phyloP scores from a whole-genome alignment of 2,329 filamentous ascomycete genomes.

The Fusarium staphyleae region DNA sequence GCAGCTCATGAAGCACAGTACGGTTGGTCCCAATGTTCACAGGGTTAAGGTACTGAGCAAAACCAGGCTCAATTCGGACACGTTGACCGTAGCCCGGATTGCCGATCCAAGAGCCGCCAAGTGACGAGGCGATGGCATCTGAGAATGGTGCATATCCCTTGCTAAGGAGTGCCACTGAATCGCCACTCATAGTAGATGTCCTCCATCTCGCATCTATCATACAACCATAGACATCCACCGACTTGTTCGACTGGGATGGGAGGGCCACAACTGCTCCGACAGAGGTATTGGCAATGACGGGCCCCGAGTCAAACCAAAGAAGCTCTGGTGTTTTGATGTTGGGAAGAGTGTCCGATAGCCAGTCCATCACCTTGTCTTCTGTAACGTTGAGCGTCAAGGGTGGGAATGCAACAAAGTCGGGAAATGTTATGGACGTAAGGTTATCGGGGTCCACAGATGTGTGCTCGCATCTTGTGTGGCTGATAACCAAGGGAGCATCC shows the following conservation, averaged over 20 bases:
- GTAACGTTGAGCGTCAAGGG: constrained; percentile 16
- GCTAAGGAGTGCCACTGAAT: constrained; percentile 23
- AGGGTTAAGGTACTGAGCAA: constrained; percentile 28
- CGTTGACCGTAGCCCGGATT: constrained; percentile 20
- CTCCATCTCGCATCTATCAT: constrained; percentile 33
- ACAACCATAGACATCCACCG: constrained; percentile 29
- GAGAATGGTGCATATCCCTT: constrained; percentile 29
- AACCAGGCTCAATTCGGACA: constrained; percentile 23
- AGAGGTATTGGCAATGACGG: constrained; percentile 20
- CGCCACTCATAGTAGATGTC: constrained; percentile 19
- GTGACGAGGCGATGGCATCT: constrained; percentile 17
- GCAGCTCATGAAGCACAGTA: constrained; percentile 28
- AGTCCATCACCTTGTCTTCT: constrained; percentile 6
- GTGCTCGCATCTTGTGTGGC: constrained; percentile 23
- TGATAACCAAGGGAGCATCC: constrained; percentile 21
- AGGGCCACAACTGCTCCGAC: constrained; percentile 17
- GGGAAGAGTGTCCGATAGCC: constrained; percentile 6
- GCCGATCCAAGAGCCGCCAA: constrained; percentile 27
- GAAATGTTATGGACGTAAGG: constrained; percentile 8
- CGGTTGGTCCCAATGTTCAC: constrained; percentile 5
- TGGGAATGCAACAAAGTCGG: constrained; percentile 22
- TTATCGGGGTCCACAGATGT: constrained; percentile 12
- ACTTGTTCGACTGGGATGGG: constrained; percentile 1
- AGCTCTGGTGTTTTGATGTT: constrained; percentile 16
- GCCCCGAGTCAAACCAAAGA: constrained; percentile 27